A percentile compares a stretch with the other conserved stretches of the same genome.
These are phyloP conservation scores for Claviceps sp. DNA, from an alignment of 2,329 filamentous ascomycete species.

Conservation along the genomic window DNA sequence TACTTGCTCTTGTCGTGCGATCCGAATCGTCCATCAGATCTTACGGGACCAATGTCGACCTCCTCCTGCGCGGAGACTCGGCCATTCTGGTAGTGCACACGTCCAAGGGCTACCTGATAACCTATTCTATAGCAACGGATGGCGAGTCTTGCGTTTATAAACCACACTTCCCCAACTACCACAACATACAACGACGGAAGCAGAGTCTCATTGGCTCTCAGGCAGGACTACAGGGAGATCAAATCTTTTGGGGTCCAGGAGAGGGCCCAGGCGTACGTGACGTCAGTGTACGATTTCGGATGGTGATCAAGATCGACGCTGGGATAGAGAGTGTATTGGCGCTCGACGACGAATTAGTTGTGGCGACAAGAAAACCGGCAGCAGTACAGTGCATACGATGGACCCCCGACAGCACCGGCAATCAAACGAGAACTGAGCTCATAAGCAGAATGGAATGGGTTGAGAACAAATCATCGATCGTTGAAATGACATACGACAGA, in stretches of 20 bases:
- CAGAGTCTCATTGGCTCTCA: slow-evolving; percentile 48
- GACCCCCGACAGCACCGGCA: slow-evolving; percentile 69
- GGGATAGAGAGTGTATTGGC: slow-evolving; percentile 81
- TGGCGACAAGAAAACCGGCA: slow-evolving; percentile 80
- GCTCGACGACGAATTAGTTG: slow-evolving; percentile 81
- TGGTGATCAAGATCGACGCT: slow-evolving; percentile 96
- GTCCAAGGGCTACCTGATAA: slow-evolving; percentile 74
- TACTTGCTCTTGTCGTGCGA: slow-evolving; percentile 73
- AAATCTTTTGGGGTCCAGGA: slow-evolving; percentile 60
- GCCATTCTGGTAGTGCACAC: slow-evolving; percentile 88
- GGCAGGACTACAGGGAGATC: slow-evolving; percentile 40
- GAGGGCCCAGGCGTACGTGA: slow-evolving; percentile 75
- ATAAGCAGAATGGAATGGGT: slow-evolving; percentile 79
- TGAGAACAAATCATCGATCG: slow-evolving; percentile 60
- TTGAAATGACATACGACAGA: slow-evolving; percentile 83
- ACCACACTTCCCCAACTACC: slow-evolving; percentile 59
- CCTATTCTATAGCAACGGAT: slow-evolving; percentile 82
- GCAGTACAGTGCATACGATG: slow-evolving; percentile 96
- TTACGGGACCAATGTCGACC: slow-evolving; percentile 74
- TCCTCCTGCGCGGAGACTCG: slow-evolving; percentile 81
- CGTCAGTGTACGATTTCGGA: slow-evolving; percentile 81
- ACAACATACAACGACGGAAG: slow-evolving; percentile 46
- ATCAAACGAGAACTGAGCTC: slow-evolving; percentile 82
- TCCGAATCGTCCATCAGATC: slow-evolving; percentile 66
- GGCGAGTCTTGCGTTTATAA: slow-evolving; percentile 73